Conservation (phyloP, 169 alveolate species). For the Cryptosporidium viatorum region DNA sequence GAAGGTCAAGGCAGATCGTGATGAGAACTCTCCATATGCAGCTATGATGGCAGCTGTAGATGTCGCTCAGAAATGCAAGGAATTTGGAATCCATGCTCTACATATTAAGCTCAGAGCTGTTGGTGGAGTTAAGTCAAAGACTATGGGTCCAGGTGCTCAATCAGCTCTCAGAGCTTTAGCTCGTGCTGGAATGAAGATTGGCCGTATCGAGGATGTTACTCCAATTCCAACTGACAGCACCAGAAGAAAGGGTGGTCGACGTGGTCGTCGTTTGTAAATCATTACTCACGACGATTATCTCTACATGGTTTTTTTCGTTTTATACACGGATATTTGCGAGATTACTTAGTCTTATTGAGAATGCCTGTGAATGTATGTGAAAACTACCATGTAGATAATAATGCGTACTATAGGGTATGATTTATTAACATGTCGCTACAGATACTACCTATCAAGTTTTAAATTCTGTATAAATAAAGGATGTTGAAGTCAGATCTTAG, state of each 20-base stretch:
- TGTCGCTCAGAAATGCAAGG: conserved; percentile 96
- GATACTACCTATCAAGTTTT: background rate
- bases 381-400: background rate
- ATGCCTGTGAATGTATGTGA: background rate
- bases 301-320: background rate
- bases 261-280: conserved; percentile 98
- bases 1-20: conserved; percentile 99
- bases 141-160: conserved; percentile 99
- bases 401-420: conserved; percentile 8
- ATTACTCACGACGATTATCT: background rate
- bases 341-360: background rate
- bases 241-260: conserved; percentile 98
- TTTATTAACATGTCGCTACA: background rate
- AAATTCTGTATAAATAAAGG: background rate
- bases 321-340: background rate
- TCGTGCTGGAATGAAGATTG: conserved; percentile 98
- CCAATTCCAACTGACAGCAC: conserved; percentile 99
- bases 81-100: conserved; percentile 97
- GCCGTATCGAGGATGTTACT: conserved; percentile 99
- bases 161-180: conserved; percentile 99
- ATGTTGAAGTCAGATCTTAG: background rate
- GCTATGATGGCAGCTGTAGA: conserved; percentile 99
- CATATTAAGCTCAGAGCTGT: conserved; percentile 99
- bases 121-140: conserved; percentile 96
- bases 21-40: conserved; percentile 99